Evolutionary conservation across 495 filamentous ascomycete genomes (phyloP), one percentile per base, ranked within the genome.

Genomic region (Penicillium waksmanii): DNA sequence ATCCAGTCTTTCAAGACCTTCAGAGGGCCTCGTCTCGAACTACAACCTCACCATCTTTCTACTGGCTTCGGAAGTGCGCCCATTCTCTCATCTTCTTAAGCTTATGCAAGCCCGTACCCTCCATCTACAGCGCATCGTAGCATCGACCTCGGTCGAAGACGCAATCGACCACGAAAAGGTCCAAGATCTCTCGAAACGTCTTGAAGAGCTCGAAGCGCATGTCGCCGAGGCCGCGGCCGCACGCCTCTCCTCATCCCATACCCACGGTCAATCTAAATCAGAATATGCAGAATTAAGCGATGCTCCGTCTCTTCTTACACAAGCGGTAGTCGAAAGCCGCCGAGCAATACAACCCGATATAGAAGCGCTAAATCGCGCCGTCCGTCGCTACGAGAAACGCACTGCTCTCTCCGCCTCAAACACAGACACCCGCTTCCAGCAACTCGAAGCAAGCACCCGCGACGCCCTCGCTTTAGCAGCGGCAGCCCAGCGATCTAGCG

Each of bases 1-100:
- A 13, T 78, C 76, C 19, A 87, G 90, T 46, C 84, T 98, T 9
- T 92, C 89, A 2, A 82, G 89, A 15, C 93, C 89, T 0, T 92
- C 91, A 0, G 92, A 95, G 70, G 90, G 91, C 3, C 78, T 96
- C 13, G 89, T 97, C 15, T 96, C 92, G 3, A 88, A 95, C 68
- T 95, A 92, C 73, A 96, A 97, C 72, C 82, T 98, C 51, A 92
- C 89, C n/a, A 90, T 98, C 60, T 98, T 97, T 73, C 77, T 97
- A 11, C 82, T 97, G 8, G 93, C 91, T 11, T 87, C 95, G 9
- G 93, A 98, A 69, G 72, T 97, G 18, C 85, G 88, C 2, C 95
- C 96, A 3, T 65, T 89, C 52, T 83, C 89, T 3, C 94, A 97
- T 65, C 75, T 93, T 31, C 84, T 97, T 56, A 90, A 86, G 67